phyloP scores from a whole-genome alignment of 495 filamentous ascomycete species.

The Penicillium chermesinum region DNA sequence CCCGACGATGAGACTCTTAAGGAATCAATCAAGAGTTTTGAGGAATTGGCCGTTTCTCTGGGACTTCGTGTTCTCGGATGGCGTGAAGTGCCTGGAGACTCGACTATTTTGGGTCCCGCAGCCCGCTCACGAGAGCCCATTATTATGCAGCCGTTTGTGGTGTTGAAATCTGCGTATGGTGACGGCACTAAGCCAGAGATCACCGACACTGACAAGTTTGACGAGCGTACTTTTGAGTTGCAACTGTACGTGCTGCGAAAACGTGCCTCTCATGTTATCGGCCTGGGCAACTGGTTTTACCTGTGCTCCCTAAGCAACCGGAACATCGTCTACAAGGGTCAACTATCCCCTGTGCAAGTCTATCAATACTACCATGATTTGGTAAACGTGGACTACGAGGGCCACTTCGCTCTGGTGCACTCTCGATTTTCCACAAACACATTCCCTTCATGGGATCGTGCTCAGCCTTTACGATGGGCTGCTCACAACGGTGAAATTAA shows the following conservation, averaged over 20 bases:
- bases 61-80: constrained; percentile 91
- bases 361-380: constrained; percentile 99
- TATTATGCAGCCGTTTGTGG: constrained; percentile 94
- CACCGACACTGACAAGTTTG: constrained; percentile 73
- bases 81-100: constrained; percentile 93
- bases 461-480: constrained; percentile 93
- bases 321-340: constrained; percentile 99
- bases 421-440: constrained; percentile 99
- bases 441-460: constrained; percentile 98
- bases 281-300: constrained; percentile 98
- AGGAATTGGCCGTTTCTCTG: constrained; percentile 82
- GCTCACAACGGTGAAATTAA: constrained; percentile 99
- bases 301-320: constrained; percentile 96
- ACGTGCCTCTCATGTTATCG: constrained; percentile 88
- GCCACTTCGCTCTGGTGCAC: constrained; percentile 95
- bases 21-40: constrained; percentile 82
- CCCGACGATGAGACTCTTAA: constrained; percentile 82
- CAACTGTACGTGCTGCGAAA: constrained; percentile 95
- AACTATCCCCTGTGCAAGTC: constrained; percentile 93
- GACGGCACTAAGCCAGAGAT: constrained; percentile 74
- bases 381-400: constrained; percentile 96
- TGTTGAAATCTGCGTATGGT: constrained; percentile 81
- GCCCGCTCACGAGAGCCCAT: constrained; percentile 90
- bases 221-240: constrained; percentile 81
- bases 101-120: constrained; percentile 86